These are phyloP conservation scores for Parasitella parasitica DNA, from an alignment of 371 early-diverging fungal genomes.

Conservation along the genomic window DNA sequence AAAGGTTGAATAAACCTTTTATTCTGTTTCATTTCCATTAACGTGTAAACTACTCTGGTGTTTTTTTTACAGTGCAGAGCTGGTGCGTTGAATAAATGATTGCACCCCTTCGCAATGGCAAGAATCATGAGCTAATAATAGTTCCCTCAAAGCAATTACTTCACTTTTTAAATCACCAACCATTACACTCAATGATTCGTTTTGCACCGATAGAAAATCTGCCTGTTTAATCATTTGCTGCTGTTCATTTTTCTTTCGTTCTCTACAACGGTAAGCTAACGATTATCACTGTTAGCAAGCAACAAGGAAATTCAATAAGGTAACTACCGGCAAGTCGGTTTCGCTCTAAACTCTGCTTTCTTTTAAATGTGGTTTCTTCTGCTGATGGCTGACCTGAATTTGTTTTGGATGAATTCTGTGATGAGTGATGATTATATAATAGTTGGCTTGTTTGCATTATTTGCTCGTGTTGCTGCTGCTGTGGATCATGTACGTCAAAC, in stretches of 20 bases:
- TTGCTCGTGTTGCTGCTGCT: background rate
- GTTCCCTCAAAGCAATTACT: constrained; percentile 3
- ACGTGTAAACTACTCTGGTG: no score
- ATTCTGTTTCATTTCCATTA: no score
- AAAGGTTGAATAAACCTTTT: no score
- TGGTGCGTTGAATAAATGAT: constrained; percentile 2
- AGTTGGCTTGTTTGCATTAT: background rate
- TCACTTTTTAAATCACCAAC: background rate
- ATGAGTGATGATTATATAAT: background rate
- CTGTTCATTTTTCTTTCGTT: constrained; percentile 14
- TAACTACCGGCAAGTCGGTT: constrained; percentile 14
- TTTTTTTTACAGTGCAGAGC: background rate
- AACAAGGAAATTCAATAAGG: background rate
- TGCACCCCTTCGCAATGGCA: constrained; percentile 12
- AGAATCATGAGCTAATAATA: constrained; percentile 13
- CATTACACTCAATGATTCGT: background rate
- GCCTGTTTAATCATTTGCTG: constrained; percentile 12
- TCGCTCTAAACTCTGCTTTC: constrained; percentile 4
- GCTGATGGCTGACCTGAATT: background rate
- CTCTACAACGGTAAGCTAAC: constrained; percentile 6
- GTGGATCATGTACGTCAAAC: background rate
- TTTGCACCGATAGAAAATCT: background rate
- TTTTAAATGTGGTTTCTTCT: background rate
- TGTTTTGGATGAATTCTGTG: background rate
- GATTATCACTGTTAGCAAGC: background rate